Evolutionary conservation across 352 stramenopile species (phyloP), one percentile per base, ranked within the genome.

Genomic region (Phytophthora agathidicida): DNA sequence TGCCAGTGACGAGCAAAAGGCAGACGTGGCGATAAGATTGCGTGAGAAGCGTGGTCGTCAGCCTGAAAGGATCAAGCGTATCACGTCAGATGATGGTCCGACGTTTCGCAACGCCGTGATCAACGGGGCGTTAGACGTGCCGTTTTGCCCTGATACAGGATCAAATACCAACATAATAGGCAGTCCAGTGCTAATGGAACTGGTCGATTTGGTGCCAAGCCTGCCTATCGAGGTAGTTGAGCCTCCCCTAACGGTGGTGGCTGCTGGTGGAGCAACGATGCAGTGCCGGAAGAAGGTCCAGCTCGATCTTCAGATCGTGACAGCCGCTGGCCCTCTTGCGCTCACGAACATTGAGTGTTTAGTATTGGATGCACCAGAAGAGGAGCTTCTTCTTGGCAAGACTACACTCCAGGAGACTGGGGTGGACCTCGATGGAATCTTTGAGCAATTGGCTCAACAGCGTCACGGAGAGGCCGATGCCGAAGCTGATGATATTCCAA

Each of bases 401-500:
- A 26, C 14, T 6, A 52, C 37, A 1, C 17, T 65, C 7, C 23
- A 59, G 30, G 58, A 46, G 1, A 65, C 58, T 11, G 46, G 46
- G 13, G 45, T 58, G 0, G 46, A 58, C 4, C 37, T 58, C 6
- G 46, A 65, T 20, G 44, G 17, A 1, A 11, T 24, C 5, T 50
- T 64, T 37, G 44, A 64, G 23, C 55, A 51, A 8, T 13, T 63
- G 17, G 55, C 31, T 23, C 55, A 64, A n/a, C 54, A 51, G 5
- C 22, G 32, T 13, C 16, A 43, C n/a, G 35, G 27, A 0, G 32
- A 9, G 1, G 42, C 41, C 9, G 53, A 62, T 9, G 16, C 3
- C 5, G 43, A 48, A 5, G 53, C 53, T 10, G 53, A 62, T 16
- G 53, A 55, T 13, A 23, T 55, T 6, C 38, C 28, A 9, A 36